Evolutionary conservation across 371 early-diverging fungal genomes (phyloP).

Genomic region (Mycotypha africana): DNA sequence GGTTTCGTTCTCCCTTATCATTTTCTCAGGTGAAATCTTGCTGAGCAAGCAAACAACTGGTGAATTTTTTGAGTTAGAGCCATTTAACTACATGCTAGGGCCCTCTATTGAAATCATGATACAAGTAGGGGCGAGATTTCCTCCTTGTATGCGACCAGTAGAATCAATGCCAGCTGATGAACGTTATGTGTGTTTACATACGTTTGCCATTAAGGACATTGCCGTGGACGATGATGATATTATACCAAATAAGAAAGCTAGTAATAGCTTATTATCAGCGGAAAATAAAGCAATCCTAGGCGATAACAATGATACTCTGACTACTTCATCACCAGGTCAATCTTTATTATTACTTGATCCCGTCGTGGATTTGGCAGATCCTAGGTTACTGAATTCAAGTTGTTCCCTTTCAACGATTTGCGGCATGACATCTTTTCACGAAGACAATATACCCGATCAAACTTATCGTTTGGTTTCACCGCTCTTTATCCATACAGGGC

Average conservation of each 20-base stretch:
- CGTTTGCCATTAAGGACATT: slow-evolving; percentile 2
- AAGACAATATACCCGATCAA: slow-evolving; percentile 49
- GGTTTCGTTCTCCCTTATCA: neutral
- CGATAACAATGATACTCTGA: neutral
- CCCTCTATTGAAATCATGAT: slow-evolving; percentile 44
- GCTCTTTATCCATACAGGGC: slow-evolving; percentile 74
- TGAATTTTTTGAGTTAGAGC: slow-evolving; percentile 32
- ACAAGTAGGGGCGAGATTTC: slow-evolving; percentile 46
- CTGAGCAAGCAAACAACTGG: slow-evolving; percentile 14
- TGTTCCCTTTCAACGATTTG: slow-evolving; percentile 46
- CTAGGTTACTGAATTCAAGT: slow-evolving; percentile 8
- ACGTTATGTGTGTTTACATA: slow-evolving; percentile 15
- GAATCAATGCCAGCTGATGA: slow-evolving; percentile 15
- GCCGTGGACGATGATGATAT: too few relatives aligned
- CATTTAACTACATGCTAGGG: slow-evolving; percentile 55
- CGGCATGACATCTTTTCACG: slow-evolving; percentile 39
- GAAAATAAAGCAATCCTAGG: neutral
- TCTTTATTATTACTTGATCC: slow-evolving; percentile 8
- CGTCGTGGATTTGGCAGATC: slow-evolving; percentile 22
- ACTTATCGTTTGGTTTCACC: slow-evolving; percentile 74
- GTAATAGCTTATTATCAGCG: too few relatives aligned
- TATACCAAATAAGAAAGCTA: too few relatives aligned
- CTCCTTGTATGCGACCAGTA: slow-evolving; percentile 50
- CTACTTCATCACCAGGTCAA: neutral
- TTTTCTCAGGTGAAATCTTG: slow-evolving; percentile 18